phyloP scores from a whole-genome alignment of 345 rosid species.

The Populus ilicifolia region DNA sequence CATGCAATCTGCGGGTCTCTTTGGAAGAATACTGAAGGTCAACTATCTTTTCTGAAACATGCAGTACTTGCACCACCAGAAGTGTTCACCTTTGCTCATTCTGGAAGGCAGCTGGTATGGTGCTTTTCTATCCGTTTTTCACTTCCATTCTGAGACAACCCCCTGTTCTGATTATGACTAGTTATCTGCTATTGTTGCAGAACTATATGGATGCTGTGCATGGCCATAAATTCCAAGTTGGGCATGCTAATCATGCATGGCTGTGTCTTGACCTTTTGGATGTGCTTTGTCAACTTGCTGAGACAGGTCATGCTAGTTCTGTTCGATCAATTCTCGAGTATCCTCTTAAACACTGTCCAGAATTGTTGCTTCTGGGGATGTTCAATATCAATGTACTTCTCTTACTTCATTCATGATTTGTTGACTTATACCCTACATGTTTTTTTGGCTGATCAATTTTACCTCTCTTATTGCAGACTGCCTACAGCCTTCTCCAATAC shows the following conservation, averaged over 20 bases:
- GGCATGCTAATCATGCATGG: constrained; percentile 80
- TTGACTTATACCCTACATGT: not conserved
- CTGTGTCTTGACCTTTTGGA: constrained; percentile 82
- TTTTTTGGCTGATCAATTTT: constrained; percentile 11
- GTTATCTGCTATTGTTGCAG: constrained; percentile 40
- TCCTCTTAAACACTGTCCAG: constrained; percentile 85
- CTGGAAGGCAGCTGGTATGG: constrained; percentile 81
- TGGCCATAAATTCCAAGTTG: constrained; percentile 66
- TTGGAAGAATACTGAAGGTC: constrained; percentile 90
- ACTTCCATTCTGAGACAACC: constrained; percentile 1
- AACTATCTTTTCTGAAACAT: constrained; percentile 77
- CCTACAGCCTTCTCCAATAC: constrained; percentile 69
- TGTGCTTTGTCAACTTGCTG: constrained; percentile 83
- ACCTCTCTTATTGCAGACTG: constrained; percentile 52
- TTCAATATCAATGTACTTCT: constrained; percentile 62
- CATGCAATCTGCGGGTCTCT: constrained; percentile 69
- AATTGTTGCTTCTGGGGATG: constrained; percentile 82
- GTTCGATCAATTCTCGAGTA: constrained; percentile 66
- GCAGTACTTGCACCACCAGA: constrained; percentile 78
- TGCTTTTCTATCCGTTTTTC: constrained; percentile 10
- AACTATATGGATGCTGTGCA: constrained; percentile 58
- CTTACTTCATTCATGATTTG: not conserved
- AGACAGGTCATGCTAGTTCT: constrained; percentile 68
- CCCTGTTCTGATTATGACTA: not conserved
- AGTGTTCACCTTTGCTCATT: constrained; percentile 80